Percentiles rank a stretch among this genome's conserved stretches.
Evolutionary conservation across 257 asterid genomes (phyloP).

Genomic region (Solanum etuberosum): DNA sequence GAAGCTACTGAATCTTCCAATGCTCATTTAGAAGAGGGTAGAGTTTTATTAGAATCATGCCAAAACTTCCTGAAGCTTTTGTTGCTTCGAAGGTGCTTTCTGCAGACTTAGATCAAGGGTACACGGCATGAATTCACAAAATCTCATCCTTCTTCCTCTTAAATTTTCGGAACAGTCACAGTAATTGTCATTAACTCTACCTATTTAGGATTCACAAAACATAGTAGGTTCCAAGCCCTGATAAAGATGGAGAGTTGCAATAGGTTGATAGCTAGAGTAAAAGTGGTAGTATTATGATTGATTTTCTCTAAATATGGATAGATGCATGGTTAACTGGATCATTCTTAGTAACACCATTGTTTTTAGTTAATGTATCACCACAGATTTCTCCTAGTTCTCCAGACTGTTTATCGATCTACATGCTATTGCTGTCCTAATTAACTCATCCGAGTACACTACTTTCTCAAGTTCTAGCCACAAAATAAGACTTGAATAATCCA

Average conservation of each 20-base stretch:
- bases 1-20: neutral
- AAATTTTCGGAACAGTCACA: neutral
- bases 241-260: neutral
- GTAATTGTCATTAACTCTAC: neutral
- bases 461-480: neutral
- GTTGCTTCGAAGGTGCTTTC: neutral
- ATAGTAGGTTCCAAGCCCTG: neutral
- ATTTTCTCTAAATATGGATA: neutral
- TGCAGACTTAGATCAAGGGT: neutral
- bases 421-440: neutral
- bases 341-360: neutral
- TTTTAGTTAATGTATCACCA: neutral
- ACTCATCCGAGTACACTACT: neutral
- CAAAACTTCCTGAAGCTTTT: neutral
- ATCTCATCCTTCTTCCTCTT: neutral
- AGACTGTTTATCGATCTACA: neutral
- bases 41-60: neutral
- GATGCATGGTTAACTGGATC: neutral
- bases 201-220: neutral
- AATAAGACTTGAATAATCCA: neutral
- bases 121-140: neutral
- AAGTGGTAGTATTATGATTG: neutral
- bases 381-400: neutral
- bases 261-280: neutral
- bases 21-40: neutral